Percentiles rank a stretch among this genome's conserved stretches.
phyloP scores from a whole-genome alignment of 108 stramenopile species.

The Fragilaria radians region DNA sequence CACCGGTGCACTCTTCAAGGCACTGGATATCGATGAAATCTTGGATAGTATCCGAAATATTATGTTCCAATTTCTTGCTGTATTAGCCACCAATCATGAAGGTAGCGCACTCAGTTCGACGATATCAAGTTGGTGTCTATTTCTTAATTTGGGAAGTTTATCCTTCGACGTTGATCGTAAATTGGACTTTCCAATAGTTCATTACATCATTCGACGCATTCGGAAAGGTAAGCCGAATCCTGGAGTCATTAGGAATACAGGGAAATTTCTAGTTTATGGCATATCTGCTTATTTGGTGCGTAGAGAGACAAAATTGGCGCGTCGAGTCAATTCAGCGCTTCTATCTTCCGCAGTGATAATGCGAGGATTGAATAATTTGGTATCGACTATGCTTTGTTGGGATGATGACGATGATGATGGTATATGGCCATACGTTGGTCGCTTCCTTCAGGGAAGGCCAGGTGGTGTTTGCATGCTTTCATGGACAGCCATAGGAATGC shows the following conservation, averaged over 20 bases:
- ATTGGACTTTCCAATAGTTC: slow-evolving; percentile 2
- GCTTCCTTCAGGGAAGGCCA: neutral
- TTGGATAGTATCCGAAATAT: slow-evolving; percentile 1
- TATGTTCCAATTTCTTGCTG: slow-evolving; percentile 6
- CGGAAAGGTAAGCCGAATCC: neutral
- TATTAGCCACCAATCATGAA: slow-evolving; percentile 5
- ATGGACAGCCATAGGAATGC: neutral
- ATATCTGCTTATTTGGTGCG: neutral
- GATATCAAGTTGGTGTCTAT: slow-evolving; percentile 3
- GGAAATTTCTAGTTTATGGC: neutral
- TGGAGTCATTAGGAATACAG: neutral
- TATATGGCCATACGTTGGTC: neutral
- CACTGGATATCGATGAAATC: slow-evolving; percentile 8
- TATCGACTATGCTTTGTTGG: neutral
- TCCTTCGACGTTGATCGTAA: neutral
- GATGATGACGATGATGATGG: neutral
- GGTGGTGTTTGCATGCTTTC: neutral
- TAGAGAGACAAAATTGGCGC: neutral
- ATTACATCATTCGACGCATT: neutral
- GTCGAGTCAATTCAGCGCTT: neutral
- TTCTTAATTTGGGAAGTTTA: slow-evolving; percentile 6
- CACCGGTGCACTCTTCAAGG: neutral
- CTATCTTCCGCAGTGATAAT: neutral
- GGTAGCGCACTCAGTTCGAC: neutral
- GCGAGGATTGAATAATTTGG: neutral